Conservation (phyloP, 164 flowering plant genomes). For the Magnolia kwangsiensis region DNA sequence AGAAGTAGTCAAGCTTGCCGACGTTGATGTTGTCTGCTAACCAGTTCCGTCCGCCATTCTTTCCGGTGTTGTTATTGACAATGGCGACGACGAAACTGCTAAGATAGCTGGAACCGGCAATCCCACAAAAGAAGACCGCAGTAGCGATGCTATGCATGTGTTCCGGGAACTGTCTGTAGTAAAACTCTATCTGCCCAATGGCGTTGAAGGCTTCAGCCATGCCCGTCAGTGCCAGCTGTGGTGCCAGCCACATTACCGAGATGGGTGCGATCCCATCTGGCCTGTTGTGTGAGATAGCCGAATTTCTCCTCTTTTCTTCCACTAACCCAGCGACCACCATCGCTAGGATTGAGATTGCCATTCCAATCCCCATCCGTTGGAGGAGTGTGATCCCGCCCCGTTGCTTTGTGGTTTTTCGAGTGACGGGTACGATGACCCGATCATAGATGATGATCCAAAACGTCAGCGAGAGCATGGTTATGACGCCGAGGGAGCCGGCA, state of each 20-base stretch:
- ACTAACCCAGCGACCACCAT: conserved; percentile 36
- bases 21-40: neutral
- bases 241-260: conserved; percentile 66
- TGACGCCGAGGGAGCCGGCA: conserved; percentile 38
- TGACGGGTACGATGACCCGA: conserved; percentile 38
- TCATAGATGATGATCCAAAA: conserved; percentile 65
- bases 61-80: conserved; percentile 40
- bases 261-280: conserved; percentile 26
- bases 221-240: conserved; percentile 61
- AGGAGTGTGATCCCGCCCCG: conserved; percentile 63
- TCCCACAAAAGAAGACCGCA: conserved; percentile 39
- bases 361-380: conserved; percentile 67
- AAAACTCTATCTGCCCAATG: conserved; percentile 68
- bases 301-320: conserved; percentile 26
- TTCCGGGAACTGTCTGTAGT: conserved; percentile 68
- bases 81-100: conserved; percentile 40
- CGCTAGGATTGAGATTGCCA: conserved; percentile 24
- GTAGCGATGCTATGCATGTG: conserved; percentile 59
- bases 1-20: conserved; percentile 36
- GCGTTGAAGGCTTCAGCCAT: conserved; percentile 43
- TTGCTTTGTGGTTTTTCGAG: conserved; percentile 35
- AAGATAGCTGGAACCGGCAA: conserved; percentile 49
- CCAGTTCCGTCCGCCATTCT: neutral
- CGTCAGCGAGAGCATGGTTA: conserved; percentile 49
- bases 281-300: conserved; percentile 7